Evolutionary conservation across 2,329 filamentous ascomycete genomes (phyloP), one percentile per base, ranked within the genome.

Genomic region (Ambrosiella beaveri): DNA sequence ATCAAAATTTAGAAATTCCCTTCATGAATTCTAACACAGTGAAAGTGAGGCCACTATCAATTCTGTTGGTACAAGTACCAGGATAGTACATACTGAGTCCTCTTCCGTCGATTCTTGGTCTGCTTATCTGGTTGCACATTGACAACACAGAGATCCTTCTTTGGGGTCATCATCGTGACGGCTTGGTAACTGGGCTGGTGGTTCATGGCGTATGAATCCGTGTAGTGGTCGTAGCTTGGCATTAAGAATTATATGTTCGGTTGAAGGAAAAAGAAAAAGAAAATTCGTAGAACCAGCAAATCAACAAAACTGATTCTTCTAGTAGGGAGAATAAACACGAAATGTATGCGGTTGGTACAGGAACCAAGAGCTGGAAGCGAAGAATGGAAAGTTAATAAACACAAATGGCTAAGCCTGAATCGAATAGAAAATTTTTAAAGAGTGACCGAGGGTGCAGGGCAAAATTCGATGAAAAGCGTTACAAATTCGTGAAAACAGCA

Each of bases 121-220:
- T 62, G 61, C 53, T 61, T 61, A 44, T 62, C 59, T 9, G 62
- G 61, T 35, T 61, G 57, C 39, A 62, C 60, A 27, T 63, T 61
- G 37, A 63, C 57, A n/a, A 62, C 57, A 27, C 62, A 60, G 13
- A 62, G 57, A 44, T 60, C 61, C 38, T 57, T 60, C 50, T 60
- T 57, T 11, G 58, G 58, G 11, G 58, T 60, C 54, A 57, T 53
- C 54, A 54, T 60, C 13, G 58, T 15, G 37, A 57, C 50, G 19
- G 54, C 49, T 54, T 45, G 51, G 12, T 60, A 60, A 12, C 17
- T 52, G 40, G 37, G 41, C 36, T 60, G 58, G 36, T 57, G 58
- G 27, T 60, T 60, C 58, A 60, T 60, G 54, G 15, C 39, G 58
- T 17, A 52, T 27, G 55, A 8, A 15, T 54, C 50, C 54, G 19